Evolutionary conservation across 345 rosid species (phyloP).

Genomic region (Corchorus olitorius): DNA sequence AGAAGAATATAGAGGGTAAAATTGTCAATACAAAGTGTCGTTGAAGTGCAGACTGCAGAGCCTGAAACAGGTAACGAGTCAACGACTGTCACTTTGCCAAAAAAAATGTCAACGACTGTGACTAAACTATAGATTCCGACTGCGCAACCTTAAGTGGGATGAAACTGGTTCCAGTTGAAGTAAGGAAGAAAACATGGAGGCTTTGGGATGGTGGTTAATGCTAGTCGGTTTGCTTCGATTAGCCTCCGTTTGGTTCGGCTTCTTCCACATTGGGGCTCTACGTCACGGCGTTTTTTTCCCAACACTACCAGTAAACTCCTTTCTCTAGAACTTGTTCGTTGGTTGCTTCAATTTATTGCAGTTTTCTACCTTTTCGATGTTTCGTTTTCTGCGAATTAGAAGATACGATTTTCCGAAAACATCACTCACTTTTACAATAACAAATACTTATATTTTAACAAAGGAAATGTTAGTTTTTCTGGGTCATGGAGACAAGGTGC

Average conservation of each 20-base stretch:
- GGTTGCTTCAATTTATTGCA: not conserved
- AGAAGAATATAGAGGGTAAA: too few species aligned
- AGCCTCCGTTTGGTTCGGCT: conserved; percentile 96
- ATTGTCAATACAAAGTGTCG: too few species aligned
- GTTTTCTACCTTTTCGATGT: not conserved
- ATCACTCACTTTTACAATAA: not conserved
- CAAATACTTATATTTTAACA: not conserved
- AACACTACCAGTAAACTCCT: conserved; percentile 52
- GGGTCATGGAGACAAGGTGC: conserved; percentile 14
- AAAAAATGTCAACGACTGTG: too few species aligned
- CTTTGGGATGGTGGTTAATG: conserved; percentile 92
- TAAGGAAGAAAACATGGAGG: conserved; percentile 52
- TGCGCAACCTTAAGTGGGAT: too few species aligned
- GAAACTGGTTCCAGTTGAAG: too few species aligned
- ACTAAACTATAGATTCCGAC: too few species aligned
- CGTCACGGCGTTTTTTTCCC: conserved; percentile 88
- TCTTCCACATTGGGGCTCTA: conserved; percentile 92
- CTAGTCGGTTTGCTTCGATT: conserved; percentile 81
- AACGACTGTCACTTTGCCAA: too few species aligned
- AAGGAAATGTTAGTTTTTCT: not conserved
- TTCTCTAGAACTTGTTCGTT: not conserved
- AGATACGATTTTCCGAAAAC: not conserved
- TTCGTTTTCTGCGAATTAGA: not conserved
- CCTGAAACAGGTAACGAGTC: too few species aligned
- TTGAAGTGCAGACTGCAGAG: too few species aligned